These are phyloP conservation scores for Plasmodium ovale DNA, from an alignment of 169 alveolate species.

Conservation along the genomic window DNA sequence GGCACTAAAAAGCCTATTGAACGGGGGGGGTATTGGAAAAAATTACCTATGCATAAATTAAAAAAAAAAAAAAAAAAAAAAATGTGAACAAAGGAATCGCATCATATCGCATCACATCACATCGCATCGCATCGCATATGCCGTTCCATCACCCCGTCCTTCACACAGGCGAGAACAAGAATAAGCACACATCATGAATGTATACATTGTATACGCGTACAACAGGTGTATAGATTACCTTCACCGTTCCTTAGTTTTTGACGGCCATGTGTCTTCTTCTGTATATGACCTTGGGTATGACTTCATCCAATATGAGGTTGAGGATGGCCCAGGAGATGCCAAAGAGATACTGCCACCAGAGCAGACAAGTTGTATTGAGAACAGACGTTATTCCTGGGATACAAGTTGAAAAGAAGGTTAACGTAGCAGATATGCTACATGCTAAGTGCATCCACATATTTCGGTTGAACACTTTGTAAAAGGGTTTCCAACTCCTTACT, in stretches of 20 bases:
- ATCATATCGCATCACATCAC: not conserved
- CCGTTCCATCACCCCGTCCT: too few relatives aligned
- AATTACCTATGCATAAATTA: not conserved
- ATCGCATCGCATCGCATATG: too few relatives aligned
- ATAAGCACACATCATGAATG: not conserved
- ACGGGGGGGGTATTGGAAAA: not conserved
- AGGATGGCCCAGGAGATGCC: constrained; percentile 90
- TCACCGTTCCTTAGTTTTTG: not conserved
- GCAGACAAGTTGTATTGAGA: constrained; percentile 86
- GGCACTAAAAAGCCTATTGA: not conserved
- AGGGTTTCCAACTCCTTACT: constrained; percentile 93
- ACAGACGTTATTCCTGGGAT: constrained; percentile 88
- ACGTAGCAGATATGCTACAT: constrained; percentile 91
- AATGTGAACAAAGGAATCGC: not conserved
- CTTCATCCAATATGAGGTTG: constrained; percentile 89
- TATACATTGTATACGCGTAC: not conserved
- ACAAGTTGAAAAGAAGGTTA: constrained; percentile 88
- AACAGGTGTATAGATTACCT: not conserved
- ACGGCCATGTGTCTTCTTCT: constrained; percentile 75
- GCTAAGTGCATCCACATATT: constrained; percentile 94
- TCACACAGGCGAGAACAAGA: too few relatives aligned
- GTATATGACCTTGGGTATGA: constrained; percentile 89
- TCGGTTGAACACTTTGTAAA: constrained; percentile 90
- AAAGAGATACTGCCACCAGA: constrained; percentile 92
- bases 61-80: not conserved